Conservation (phyloP, 352 stramenopile species). For the Phytophthora megakarya region DNA sequence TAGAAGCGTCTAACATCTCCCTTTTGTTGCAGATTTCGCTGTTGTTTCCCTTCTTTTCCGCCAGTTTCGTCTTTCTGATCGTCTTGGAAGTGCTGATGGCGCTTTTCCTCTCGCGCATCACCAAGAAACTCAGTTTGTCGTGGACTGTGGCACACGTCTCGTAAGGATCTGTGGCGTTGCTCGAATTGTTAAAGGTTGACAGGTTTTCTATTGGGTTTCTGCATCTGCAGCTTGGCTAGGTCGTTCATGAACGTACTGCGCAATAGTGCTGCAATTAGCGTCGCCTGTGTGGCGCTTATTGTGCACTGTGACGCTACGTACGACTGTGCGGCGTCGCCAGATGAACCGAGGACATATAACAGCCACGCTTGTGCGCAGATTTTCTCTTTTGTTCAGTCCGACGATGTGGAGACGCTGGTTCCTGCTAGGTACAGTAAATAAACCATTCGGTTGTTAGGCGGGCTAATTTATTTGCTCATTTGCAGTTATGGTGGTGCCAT, state of each 20-base stretch:
- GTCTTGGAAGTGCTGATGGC: constrained; percentile 73
- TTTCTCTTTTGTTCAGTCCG: constrained; percentile 68
- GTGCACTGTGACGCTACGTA: constrained; percentile 78
- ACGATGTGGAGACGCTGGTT: constrained; percentile 56
- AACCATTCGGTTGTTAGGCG: neutral
- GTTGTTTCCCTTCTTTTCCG: constrained; percentile 86
- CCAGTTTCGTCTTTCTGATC: constrained; percentile 78
- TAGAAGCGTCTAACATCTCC: neutral
- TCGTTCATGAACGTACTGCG: constrained; percentile 83
- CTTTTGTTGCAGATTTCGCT: constrained; percentile 61
- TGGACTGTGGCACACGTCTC: constrained; percentile 75
- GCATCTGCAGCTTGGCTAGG: constrained; percentile 49
- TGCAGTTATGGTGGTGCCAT: constrained; percentile 75
- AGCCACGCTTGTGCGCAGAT: constrained; percentile 79
- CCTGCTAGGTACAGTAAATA: constrained; percentile 51
- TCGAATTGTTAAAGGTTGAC: neutral
- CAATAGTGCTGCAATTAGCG: constrained; percentile 83
- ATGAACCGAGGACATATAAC: constrained; percentile 69
- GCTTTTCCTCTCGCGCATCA: constrained; percentile 62
- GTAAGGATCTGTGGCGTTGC: constrained; percentile 35
- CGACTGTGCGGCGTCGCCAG: constrained; percentile 36
- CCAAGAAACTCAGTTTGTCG: constrained; percentile 53
- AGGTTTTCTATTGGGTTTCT: neutral
- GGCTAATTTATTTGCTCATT: neutral
- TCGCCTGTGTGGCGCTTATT: constrained; percentile 83